Percentiles rank a stretch among this genome's conserved stretches.
Evolutionary conservation across 2,329 filamentous ascomycete species (phyloP).

Genomic region (Daldinia eschscholtzii): DNA sequence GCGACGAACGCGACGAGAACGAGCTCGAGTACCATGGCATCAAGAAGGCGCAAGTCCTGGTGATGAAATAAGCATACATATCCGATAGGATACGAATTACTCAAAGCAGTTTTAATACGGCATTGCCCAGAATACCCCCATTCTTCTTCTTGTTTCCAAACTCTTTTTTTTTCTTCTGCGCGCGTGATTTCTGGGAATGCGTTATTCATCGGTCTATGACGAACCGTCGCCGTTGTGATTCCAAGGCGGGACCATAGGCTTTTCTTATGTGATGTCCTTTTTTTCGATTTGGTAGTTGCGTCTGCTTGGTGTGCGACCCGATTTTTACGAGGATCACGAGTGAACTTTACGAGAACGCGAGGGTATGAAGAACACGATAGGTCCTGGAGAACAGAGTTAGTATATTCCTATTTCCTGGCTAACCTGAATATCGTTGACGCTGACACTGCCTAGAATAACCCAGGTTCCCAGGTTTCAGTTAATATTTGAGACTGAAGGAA

Average conservation of each 20-base stretch:
- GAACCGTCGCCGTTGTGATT: neutral
- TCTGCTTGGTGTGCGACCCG: neutral
- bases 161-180: neutral
- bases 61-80: slow-evolving; percentile 48
- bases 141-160: neutral
- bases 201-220: slow-evolving; percentile 7
- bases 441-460: slow-evolving; percentile 79
- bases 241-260: slow-evolving; percentile 17
- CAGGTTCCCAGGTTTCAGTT: slow-evolving; percentile 84
- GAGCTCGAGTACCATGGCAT: slow-evolving; percentile 44
- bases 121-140: neutral
- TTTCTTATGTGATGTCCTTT: slow-evolving; percentile 21
- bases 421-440: slow-evolving; percentile 66
- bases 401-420: slow-evolving; percentile 71
- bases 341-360: neutral
- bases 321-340: neutral
- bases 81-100: neutral
- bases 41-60: slow-evolving; percentile 50
- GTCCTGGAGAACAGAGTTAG: slow-evolving; percentile 98
- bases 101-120: neutral
- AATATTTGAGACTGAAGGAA: slow-evolving; percentile 90
- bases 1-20: slow-evolving; percentile 47
- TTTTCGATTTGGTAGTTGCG: neutral
- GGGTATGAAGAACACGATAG: neutral
- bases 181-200: neutral